A percentile compares a stretch with the other conserved stretches of the same genome.
Evolutionary conservation across 306 rosid genomes (phyloP).

Genomic region (Ziziphus jujuba): DNA sequence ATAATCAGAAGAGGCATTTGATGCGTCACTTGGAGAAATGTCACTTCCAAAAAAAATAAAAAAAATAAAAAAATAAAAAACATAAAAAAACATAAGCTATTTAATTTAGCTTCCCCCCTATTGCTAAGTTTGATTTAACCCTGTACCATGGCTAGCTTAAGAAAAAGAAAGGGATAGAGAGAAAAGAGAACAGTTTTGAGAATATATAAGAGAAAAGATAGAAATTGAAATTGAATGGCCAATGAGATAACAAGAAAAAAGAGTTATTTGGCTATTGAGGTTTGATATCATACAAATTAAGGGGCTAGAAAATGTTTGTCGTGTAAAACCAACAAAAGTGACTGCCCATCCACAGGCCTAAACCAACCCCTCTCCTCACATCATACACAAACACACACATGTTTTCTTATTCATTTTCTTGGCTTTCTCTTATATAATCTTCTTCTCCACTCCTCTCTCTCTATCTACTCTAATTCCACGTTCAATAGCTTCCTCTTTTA

Average conservation of each 20-base stretch:
- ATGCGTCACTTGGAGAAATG: constrained; percentile 53
- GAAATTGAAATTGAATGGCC: not conserved
- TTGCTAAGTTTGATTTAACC: constrained; percentile 27
- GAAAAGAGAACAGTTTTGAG: too few species aligned
- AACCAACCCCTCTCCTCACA: constrained; percentile 61
- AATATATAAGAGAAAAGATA: not conserved
- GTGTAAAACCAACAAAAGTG: constrained; percentile 99
- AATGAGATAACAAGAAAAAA: constrained; percentile 26
- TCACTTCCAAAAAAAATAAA: constrained; percentile 31
- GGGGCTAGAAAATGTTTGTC: constrained; percentile 45
- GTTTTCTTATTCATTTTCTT: constrained; percentile 9
- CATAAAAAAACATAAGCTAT: constrained; percentile 58
- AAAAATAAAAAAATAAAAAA: not conserved
- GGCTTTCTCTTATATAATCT: constrained; percentile 41
- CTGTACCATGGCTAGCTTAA: constrained; percentile 25
- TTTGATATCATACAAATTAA: constrained; percentile 21
- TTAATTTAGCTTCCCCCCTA: too few species aligned
- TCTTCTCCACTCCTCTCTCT: constrained; percentile 31
- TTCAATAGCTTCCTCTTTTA: constrained; percentile 27
- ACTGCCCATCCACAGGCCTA: constrained; percentile 97
- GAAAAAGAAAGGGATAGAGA: not conserved
- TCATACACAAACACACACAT: constrained; percentile 32
- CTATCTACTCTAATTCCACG: constrained; percentile 35
- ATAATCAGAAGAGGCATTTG: constrained; percentile 1
- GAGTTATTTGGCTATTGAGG: constrained; percentile 20